Evolutionary conservation across 306 rosid species (phyloP), one percentile per base, ranked within the genome.

Genomic region (Dryas alaskensis): DNA sequence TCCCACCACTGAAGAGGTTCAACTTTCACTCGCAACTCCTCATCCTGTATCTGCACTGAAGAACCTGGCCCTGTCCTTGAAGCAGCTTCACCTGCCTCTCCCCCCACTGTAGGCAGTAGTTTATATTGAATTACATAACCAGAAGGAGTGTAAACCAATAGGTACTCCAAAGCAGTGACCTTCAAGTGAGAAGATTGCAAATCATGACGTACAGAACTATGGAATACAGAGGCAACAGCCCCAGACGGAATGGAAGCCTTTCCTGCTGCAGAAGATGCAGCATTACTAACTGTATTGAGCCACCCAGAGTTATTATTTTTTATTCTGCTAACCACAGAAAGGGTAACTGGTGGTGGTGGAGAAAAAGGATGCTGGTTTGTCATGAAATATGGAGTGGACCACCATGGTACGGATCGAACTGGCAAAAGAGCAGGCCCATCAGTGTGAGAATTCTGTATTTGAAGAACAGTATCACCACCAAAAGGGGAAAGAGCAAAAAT

Each of bases 1-100:
- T 92, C 97, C 99, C 98, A 95, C 96, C 96, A 92, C 74, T 86
- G 99, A 80, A 92, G 79, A 66, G 96, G 93, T 80, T 95, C 99
- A 82, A 90, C 99, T 81, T 81, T 90, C 80, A 95, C 90, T 54
- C 93, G 87, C 80, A 92, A 69, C 73, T 90, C 97, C 42, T 95
- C 98, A 74, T 95, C 98, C 78, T 85, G 93, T 62, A 80, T 72
- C 76, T 89, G 97, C 46, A 85, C 73, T 48, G 89, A 85, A 78
- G 91, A 78, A 79, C 65, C 82, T 59, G 81, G 76, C 40, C 81
- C 89, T 10, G 78, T 73, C 79, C 90, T 80, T 16, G 86, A 71
- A 75, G 83, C 75, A 79, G 86, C 78, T 73, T 90, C 93, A 81
- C 78, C 84, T 73, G 89, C 63, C 54, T 88, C 97, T 82, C 85